phyloP scores from a whole-genome alignment of 495 filamentous ascomycete species.

The Niebla homalea region DNA sequence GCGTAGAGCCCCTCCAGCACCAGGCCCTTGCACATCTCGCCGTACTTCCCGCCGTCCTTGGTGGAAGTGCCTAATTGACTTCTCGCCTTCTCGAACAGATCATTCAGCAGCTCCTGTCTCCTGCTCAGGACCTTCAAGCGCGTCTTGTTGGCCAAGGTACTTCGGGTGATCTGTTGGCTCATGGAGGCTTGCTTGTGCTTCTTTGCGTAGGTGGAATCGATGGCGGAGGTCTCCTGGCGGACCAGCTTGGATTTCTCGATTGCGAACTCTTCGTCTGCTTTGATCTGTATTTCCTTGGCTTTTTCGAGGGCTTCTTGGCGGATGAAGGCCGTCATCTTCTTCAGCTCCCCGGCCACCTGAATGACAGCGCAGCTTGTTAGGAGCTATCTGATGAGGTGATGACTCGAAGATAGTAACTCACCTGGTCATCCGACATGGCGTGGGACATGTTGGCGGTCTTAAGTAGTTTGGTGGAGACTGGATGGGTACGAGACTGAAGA shows the following conservation, averaged over 20 bases:
- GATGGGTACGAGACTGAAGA: not conserved
- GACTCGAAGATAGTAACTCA: conserved; percentile 25
- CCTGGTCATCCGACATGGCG: conserved; percentile 96
- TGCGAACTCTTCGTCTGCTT: conserved; percentile 95
- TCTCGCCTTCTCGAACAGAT: conserved; percentile 71
- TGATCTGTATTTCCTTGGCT: conserved; percentile 88
- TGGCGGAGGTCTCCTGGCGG: conserved; percentile 79
- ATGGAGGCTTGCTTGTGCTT: conserved; percentile 95
- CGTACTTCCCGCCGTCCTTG: conserved; percentile 60
- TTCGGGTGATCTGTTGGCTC: conserved; percentile 93
- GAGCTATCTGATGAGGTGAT: not conserved
- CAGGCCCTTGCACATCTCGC: conserved; percentile 58
- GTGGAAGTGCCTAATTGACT: conserved; percentile 49
- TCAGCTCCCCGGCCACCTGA: conserved; percentile 87
- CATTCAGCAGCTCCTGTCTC: conserved; percentile 79
- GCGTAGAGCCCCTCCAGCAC: conserved; percentile 84
- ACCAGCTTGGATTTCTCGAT: conserved; percentile 98
- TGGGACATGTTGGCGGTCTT: conserved; percentile 61
- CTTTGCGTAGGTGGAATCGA: conserved; percentile 88
- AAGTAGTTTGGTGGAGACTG: not conserved
- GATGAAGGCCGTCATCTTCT: conserved; percentile 99
- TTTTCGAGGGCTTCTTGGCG: conserved; percentile 95
- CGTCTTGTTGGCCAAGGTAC: conserved; percentile 88
- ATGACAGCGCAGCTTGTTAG: conserved; percentile 2
- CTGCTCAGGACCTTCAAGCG: conserved; percentile 74